Evolutionary conservation across 169 alveolate species (phyloP).

Genomic region (Miamiensis avidus): DNA sequence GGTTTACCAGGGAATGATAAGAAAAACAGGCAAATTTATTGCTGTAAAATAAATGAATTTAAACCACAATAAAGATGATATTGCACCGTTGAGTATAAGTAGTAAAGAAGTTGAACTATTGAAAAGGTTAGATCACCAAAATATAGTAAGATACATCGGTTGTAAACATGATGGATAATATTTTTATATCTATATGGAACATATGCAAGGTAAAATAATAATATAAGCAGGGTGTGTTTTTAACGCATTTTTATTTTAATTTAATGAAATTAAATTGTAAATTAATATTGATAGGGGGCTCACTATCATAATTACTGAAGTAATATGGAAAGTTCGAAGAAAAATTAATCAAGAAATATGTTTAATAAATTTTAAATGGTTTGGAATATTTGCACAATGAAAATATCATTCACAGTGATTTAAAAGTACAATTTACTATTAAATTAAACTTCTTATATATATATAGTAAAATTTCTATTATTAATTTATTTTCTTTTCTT

Average conservation of each 20-base stretch:
- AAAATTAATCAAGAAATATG: conserved; percentile 53
- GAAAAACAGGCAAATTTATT: conserved; percentile 48
- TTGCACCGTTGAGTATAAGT: conserved; percentile 26
- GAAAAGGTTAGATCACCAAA: conserved; percentile 50
- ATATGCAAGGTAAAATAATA: no score
- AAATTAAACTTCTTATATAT: background rate
- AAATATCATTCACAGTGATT: conserved; percentile 78
- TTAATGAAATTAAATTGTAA: no score
- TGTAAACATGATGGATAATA: conserved; percentile 32
- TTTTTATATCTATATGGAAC: conserved; percentile 66
- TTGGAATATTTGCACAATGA: conserved; percentile 69
- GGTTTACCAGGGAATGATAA: conserved; percentile 55
- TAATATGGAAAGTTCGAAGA: conserved; percentile 63
- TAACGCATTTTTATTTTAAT: no score
- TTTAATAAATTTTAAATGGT: conserved; percentile 65
- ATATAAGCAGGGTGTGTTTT: no score
- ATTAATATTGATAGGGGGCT: no score
- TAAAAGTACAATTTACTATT: conserved; percentile 59
- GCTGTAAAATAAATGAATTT: conserved; percentile 53
- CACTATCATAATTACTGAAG: conserved; percentile 60
- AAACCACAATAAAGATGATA: conserved; percentile 33
- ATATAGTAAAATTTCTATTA: background rate
- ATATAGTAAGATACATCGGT: conserved; percentile 57
- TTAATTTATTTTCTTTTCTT: background rate
- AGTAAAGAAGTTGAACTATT: conserved; percentile 66